phyloP scores from a whole-genome alignment of 2,329 filamentous ascomycete species.

The Pseudopithomyces chartarum region DNA sequence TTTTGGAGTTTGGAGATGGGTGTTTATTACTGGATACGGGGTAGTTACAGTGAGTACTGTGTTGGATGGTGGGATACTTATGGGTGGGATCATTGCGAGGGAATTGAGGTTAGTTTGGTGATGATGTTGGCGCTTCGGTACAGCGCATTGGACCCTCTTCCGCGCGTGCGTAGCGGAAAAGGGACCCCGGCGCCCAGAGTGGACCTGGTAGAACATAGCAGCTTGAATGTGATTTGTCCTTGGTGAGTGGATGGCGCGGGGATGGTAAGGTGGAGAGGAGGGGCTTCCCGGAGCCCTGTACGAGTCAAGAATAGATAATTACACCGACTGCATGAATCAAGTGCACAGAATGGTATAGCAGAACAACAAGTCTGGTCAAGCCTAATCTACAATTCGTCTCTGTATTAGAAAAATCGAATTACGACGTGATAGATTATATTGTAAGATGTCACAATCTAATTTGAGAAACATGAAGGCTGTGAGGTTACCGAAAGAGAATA shows the following conservation, averaged over 20 bases:
- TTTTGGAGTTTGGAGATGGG: constrained; percentile 5
- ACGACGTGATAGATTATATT: too few species aligned
- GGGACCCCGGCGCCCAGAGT: not conserved
- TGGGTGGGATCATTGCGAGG: not conserved
- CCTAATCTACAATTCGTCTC: too few species aligned
- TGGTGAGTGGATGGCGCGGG: not conserved
- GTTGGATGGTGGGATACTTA: constrained; percentile 8
- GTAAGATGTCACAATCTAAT: too few species aligned
- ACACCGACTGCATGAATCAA: not conserved
- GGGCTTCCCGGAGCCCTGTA: not conserved
- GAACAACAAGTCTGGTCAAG: too few species aligned
- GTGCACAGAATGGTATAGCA: too few species aligned
- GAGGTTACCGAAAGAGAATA: too few species aligned
- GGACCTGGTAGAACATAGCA: not conserved
- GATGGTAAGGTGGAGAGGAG: constrained; percentile 6
- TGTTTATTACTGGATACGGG: too few species aligned
- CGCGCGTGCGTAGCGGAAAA: constrained; percentile 12
- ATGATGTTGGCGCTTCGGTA: not conserved
- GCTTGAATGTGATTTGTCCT: not conserved
- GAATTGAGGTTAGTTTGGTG: not conserved
- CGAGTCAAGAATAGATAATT: not conserved
- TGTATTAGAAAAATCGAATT: too few species aligned
- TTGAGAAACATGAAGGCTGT: too few species aligned
- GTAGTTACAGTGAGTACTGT: constrained; percentile 16
- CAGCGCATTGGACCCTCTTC: constrained; percentile 1